phyloP scores from a whole-genome alignment of 2,329 filamentous ascomycete species.

The Pseudogymnoascus sp. region DNA sequence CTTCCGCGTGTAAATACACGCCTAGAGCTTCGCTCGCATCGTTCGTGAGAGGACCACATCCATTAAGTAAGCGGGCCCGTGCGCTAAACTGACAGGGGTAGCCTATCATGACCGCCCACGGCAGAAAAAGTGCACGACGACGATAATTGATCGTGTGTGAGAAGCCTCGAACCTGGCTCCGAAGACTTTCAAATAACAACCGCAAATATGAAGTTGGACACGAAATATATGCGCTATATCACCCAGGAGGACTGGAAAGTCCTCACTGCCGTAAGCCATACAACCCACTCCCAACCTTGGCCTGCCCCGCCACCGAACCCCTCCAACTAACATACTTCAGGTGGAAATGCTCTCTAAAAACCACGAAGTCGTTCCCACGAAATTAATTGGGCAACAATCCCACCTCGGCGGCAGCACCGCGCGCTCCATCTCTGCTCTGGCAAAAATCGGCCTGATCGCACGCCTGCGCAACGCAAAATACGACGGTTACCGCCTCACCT shows the following conservation, averaged over 20 bases:
- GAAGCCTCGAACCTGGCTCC: neutral
- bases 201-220: constrained; percentile 80
- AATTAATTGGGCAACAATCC: constrained; percentile 76
- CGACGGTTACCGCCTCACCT: constrained; percentile 92
- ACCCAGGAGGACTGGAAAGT: constrained; percentile 91
- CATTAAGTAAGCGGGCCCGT: constrained; percentile 8
- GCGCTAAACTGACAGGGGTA: constrained; percentile 7
- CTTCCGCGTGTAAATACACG: constrained; percentile 9
- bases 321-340: constrained; percentile 42
- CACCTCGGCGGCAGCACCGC: constrained; percentile 75
- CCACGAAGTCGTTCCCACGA: constrained; percentile 91
- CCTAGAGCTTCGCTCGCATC: constrained; percentile 8
- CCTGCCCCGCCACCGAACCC: constrained; percentile 18
- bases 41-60: constrained; percentile 1
- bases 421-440: constrained; percentile 78
- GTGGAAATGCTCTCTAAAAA: constrained; percentile 92
- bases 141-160: constrained; percentile 7
- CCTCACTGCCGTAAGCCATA: constrained; percentile 67
- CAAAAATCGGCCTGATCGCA: constrained; percentile 85
- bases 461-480: constrained; percentile 94
- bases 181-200: neutral
- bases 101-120: constrained; percentile 8
- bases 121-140: constrained; percentile 17
- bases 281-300: neutral
- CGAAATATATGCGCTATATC: constrained; percentile 86